Evolutionary conservation across 192 early-diverging fungal species (phyloP).

Genomic region (Coemansia sp.): DNA sequence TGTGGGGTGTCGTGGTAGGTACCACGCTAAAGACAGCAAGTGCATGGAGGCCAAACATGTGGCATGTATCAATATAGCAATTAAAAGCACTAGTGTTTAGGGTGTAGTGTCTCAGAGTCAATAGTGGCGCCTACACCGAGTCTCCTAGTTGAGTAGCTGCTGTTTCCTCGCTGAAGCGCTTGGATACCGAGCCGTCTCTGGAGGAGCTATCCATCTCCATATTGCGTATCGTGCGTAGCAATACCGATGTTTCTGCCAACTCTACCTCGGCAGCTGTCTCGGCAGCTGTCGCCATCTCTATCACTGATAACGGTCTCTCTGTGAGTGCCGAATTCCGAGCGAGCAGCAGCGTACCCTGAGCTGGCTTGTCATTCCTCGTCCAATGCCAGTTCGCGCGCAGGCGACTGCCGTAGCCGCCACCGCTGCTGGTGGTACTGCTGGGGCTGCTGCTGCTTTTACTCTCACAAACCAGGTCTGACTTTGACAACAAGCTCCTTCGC

Average conservation of each 20-base stretch:
- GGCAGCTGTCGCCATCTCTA: constrained; percentile 32
- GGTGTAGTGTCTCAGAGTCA: not conserved
- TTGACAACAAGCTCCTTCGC: constrained; percentile 1
- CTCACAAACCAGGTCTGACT: not conserved
- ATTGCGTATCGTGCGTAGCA: constrained; percentile 10
- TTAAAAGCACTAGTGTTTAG: not conserved
- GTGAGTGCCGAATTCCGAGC: not conserved
- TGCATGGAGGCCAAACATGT: not conserved
- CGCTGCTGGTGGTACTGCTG: not conserved
- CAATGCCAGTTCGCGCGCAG: not conserved
- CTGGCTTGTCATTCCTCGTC: not conserved
- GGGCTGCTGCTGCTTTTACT: constrained; percentile 4
- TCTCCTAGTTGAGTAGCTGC: not conserved
- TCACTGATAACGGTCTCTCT: constrained; percentile 3
- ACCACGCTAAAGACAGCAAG: not conserved
- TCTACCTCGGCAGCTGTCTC: constrained; percentile 31
- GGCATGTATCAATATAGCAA: not conserved
- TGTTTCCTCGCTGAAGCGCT: not conserved
- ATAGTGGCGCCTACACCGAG: not conserved
- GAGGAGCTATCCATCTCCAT: not conserved
- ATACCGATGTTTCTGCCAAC: constrained; percentile 22
- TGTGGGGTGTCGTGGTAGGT: not conserved
- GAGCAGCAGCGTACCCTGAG: not conserved
- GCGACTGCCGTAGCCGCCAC: not conserved
- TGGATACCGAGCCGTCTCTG: not conserved